Percentiles rank a stretch among this genome's conserved stretches.
These are phyloP conservation scores for Trichocladium antarcticum DNA, from an alignment of 495 filamentous ascomycete species.

Conservation along the genomic window DNA sequence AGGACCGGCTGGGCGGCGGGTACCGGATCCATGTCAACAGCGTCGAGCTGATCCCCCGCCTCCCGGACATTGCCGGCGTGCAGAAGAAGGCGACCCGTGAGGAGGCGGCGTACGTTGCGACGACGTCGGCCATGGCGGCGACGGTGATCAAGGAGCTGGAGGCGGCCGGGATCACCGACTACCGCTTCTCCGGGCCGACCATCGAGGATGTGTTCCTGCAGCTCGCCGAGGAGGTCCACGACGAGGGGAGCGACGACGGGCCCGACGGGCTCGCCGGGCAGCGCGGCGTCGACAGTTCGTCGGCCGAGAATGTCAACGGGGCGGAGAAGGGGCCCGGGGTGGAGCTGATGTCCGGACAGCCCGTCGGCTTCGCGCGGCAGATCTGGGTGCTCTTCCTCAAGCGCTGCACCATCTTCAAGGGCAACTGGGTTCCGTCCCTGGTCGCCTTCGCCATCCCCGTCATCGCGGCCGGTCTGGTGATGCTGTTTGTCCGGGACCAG, in stretches of 20 bases:
- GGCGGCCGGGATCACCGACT: constrained; percentile 49
- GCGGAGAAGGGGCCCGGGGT: constrained; percentile 30
- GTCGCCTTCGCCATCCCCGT: constrained; percentile 65
- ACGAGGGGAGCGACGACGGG: constrained; percentile 20
- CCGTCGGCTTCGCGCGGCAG: constrained; percentile 54
- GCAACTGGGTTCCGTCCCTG: constrained; percentile 62
- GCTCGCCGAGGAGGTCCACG: constrained; percentile 56
- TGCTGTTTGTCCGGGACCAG: constrained; percentile 54
- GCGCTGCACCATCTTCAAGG: constrained; percentile 60
- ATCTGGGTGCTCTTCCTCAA: constrained; percentile 65
- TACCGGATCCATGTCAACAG: constrained; percentile 65
- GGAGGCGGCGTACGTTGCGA: constrained; percentile 57
- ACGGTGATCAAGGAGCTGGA: constrained; percentile 58
- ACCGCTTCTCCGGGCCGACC: constrained; percentile 69
- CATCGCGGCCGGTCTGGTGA: constrained; percentile 62
- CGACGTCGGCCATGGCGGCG: constrained; percentile 50
- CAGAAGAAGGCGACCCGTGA: constrained; percentile 50
- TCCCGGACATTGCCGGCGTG: constrained; percentile 46
- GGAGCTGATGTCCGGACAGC: constrained; percentile 55
- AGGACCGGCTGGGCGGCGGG: constrained; percentile 56
- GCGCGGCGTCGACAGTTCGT: constrained; percentile 11
- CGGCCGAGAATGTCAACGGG: constrained; percentile 17
- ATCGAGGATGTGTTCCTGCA: constrained; percentile 84
- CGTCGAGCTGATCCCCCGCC: constrained; percentile 29
- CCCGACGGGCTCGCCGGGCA: too few species aligned